Base-by-base conservation (phyloP, 2,329 filamentous ascomycete genomes). In the Cladosporium sp. region DNA sequence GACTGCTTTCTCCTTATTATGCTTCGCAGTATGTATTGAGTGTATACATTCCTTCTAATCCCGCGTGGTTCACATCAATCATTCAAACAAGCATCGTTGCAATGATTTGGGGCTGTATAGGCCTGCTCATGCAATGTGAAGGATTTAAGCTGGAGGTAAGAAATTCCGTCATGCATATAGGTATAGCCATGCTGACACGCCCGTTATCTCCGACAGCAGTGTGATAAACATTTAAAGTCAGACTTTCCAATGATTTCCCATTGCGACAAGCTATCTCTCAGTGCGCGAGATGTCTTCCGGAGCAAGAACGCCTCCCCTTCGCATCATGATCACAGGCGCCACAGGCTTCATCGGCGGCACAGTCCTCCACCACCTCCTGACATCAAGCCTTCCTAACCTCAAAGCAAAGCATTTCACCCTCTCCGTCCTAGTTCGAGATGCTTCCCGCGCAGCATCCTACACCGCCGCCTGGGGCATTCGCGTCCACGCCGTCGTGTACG, bases 261-360 rank as follows among this genome's bases (percentile, higher is more conserved):
- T 26, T 26, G 23, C 23, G 23, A 26, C 23, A 26, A 26, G 23
- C 23, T 26, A 26, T 26, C 23, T 26, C 2, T 26, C 23, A 26
- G 23, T 26, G 23, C 35, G 5, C 67, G 16, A n/a, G 3, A 40
- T 40, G 37, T 18, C 16, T 37, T 16, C 14, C 35, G 35, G 35
- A 5, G 0, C 35, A 37, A 37, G 35, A 16, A 37, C 14, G 12
- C 35, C 35, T 37, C 35, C 35, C 35, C 35, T 37, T 16, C 35
- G 35, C 35, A 37, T 37, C 35, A 12, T 69, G 37, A 57, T 68
- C 23, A 68, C 66, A 35, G 68, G 68, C 55, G 66, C 65, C 33
- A 69, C 66, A 5, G 68, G 68, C 35, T 69, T 61, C 58, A 65
- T 67, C 23, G 68, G 68, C 16, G 68, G 66, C 28, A 67, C 61